A percentile compares a stretch with the other conserved stretches of the same genome.
Evolutionary conservation across 305 asterid species (phyloP).

Genomic region (Plantago coronopus): DNA sequence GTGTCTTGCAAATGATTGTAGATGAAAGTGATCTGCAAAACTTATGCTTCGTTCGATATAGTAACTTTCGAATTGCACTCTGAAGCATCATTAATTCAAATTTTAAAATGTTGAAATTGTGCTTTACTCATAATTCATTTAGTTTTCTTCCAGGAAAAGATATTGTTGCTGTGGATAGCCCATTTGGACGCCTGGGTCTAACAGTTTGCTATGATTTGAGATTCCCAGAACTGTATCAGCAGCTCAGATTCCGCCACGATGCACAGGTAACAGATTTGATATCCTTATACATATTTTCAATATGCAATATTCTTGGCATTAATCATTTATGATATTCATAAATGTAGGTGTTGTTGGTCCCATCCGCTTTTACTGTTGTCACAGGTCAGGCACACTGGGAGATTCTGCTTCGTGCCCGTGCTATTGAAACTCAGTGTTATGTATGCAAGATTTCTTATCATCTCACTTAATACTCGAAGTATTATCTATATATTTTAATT

Average conservation of each 20-base stretch:
- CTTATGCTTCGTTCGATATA: background rate
- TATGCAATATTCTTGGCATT: conserved; percentile 7
- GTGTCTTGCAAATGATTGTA: too few species aligned
- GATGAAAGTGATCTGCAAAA: too few species aligned
- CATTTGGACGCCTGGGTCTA: conserved; percentile 74
- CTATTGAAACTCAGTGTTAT: conserved; percentile 90
- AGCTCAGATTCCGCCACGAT: conserved; percentile 64
- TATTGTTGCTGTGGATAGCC: conserved; percentile 64
- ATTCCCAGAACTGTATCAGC: conserved; percentile 87
- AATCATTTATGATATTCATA: background rate
- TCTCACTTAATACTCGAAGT: background rate
- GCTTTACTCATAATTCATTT: background rate
- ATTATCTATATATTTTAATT: too few species aligned
- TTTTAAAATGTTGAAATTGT: background rate
- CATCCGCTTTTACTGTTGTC: conserved; percentile 81
- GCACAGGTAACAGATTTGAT: conserved; percentile 38
- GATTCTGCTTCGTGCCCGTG: conserved; percentile 91
- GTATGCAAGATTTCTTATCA: conserved; percentile 32
- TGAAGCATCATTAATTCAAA: background rate
- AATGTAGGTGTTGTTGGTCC: conserved; percentile 66
- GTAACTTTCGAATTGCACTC: background rate
- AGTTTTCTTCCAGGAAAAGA: conserved; percentile 46
- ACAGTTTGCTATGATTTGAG: conserved; percentile 92
- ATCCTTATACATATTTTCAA: background rate
- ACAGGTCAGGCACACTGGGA: conserved; percentile 97